These are phyloP conservation scores for Penicillium sp. DNA, from an alignment of 2,329 filamentous ascomycete species.

Conservation along the genomic window DNA sequence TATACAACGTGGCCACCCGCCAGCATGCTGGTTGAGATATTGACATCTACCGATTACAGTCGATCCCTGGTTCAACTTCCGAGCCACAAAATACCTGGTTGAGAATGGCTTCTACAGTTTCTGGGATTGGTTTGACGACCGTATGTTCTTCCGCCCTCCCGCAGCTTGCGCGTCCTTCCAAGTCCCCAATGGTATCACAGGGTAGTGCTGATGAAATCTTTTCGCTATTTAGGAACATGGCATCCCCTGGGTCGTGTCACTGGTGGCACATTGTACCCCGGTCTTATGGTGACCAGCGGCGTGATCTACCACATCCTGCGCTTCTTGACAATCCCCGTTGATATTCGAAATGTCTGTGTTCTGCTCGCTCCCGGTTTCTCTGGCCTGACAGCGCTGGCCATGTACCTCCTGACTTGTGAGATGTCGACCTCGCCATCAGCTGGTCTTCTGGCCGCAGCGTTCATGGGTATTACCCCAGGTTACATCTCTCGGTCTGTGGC, in stretches of 20 bases:
- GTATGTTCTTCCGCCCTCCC: conserved; percentile 50
- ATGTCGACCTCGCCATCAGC: conserved; percentile 96
- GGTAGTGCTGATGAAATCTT: conserved; percentile 21
- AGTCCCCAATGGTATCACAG: conserved; percentile 2
- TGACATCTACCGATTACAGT: conserved; percentile 58
- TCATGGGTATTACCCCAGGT: conserved; percentile 96
- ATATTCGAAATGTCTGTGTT: conserved; percentile 98
- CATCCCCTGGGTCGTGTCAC: conserved; percentile 97
- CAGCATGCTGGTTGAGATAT: conserved; percentile 17
- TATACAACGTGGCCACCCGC: conserved; percentile 10
- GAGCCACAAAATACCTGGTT: conserved; percentile 96
- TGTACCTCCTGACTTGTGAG: conserved; percentile 94
- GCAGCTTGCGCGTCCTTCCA: conserved; percentile 8
- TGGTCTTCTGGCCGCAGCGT: conserved; percentile 86
- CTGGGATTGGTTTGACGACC: conserved; percentile 99
- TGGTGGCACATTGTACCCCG: conserved; percentile 96
- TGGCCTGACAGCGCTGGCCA: conserved; percentile 85
- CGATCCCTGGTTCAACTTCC: conserved; percentile 99
- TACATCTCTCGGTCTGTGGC: conserved; percentile 98
- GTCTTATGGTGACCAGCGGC: conserved; percentile 98
- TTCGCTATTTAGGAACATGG: conserved; percentile 71
- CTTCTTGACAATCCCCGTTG: conserved; percentile 84
- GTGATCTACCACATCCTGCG: conserved; percentile 93
- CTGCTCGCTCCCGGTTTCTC: conserved; percentile 93
- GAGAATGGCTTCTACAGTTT: conserved; percentile 98